Evolutionary conservation across 2,329 filamentous ascomycete species (phyloP), one percentile per base, ranked within the genome.

Genomic region (Thelonectria blattea): DNA sequence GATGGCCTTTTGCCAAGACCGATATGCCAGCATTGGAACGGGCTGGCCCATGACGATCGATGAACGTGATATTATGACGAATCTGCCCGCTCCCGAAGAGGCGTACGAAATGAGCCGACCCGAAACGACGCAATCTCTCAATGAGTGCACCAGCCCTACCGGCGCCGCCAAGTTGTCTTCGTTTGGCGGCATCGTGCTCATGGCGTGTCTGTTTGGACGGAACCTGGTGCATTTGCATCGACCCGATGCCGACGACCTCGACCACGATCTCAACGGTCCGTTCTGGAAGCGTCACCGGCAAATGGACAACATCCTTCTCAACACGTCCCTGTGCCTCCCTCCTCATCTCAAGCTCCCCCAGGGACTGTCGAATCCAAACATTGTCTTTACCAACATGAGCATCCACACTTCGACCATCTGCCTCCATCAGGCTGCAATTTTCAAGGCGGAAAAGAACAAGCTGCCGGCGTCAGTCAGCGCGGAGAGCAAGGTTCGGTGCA

Each of bases 11-110:
- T 92, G 90, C 68, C 81, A 93, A 64, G 95, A 98, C 72, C 87
- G 95, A 53, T 98, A 97, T 76, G 91, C 93, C 6, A 97, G 93
- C 71, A 95, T 97, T 58, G 95, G 95, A 34, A 98, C 95, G 2
- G 95, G 95, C 7, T 98, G 95, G 95, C 95, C 95, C 1, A 94
- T 98, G 91, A 88, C 86, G 1, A 86, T 98, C 56, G 94, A 98
- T 65, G 95, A 99, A 77, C 86, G 85, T 72, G 95, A 99, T 79
- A 91, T 98, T 66, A 83, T 91, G 79, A 96, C 93, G 22, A 90
- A 93, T 66, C 81, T 99, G 24, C 95, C 95, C 2, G 80, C 90
- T 2, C 90, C 89, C 1, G 94, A 98, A 60, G 91, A 96, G 52
- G 89, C 92, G 1, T 99, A 91, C 71, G 85, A 93, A 18, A 88